These are phyloP conservation scores for Tetrahymena borealis DNA, from an alignment of 73 alveolate genomes.

Conservation along the genomic window DNA sequence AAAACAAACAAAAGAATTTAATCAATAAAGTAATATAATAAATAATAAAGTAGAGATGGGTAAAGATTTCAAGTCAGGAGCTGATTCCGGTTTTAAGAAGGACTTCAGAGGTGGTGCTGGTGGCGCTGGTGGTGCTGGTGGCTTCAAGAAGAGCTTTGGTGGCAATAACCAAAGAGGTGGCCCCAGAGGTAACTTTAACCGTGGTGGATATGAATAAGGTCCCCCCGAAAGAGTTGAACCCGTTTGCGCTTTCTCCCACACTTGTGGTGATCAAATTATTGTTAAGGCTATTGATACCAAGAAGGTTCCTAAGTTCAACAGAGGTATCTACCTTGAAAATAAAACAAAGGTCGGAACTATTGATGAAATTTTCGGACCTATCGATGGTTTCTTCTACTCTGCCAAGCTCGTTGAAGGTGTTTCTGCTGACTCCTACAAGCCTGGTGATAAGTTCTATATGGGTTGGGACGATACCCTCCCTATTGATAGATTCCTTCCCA, in stretches of 20 bases:
- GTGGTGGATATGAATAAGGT: slow-evolving; percentile 29
- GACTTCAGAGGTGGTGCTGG: slow-evolving; percentile 7
- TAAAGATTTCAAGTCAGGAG: slow-evolving; percentile 41
- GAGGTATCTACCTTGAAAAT: slow-evolving; percentile 39
- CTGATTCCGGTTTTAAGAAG: slow-evolving; percentile 22
- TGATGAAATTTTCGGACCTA: slow-evolving; percentile 41
- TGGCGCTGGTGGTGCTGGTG: slow-evolving; percentile 16
- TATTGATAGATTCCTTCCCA: slow-evolving; percentile 41
- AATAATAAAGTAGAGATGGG: slow-evolving; percentile 14
- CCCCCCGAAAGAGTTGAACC: slow-evolving; percentile 47
- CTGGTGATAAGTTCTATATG: slow-evolving; percentile 20
- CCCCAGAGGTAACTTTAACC: not conserved
- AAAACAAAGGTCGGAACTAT: slow-evolving; percentile 30
- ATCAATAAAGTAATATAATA: not conserved
- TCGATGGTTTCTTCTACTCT: slow-evolving; percentile 27
- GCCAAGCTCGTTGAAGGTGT: slow-evolving; percentile 31
- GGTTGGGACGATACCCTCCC: slow-evolving; percentile 37
- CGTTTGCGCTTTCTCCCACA: slow-evolving; percentile 25
- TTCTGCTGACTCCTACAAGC: slow-evolving; percentile 22
- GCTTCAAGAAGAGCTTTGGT: slow-evolving; percentile 23
- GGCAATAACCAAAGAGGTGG: slow-evolving; percentile 31
- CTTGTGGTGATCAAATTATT: slow-evolving; percentile 40
- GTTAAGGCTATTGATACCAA: slow-evolving; percentile 6
- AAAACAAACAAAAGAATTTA: not conserved
- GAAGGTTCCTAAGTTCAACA: slow-evolving; percentile 44